These are phyloP conservation scores for Podospora tetraspora DNA, from an alignment of 495 filamentous ascomycete species.

Conservation along the genomic window DNA sequence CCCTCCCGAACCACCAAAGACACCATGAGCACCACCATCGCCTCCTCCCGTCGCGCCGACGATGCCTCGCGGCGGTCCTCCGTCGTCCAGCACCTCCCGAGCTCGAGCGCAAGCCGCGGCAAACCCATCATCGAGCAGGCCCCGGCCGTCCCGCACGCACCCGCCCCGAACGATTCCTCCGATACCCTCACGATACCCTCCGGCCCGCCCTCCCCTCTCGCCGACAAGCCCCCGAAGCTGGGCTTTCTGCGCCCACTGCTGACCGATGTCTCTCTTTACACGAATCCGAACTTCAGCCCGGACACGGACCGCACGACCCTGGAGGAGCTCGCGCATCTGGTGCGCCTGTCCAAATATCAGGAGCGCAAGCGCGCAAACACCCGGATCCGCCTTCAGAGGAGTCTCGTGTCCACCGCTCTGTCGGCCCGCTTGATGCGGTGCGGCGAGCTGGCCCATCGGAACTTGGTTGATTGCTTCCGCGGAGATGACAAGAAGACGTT, in stretches of 20 bases:
- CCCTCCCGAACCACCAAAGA: constrained; percentile 35
- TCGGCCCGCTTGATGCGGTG: constrained; percentile 74
- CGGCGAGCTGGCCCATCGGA: constrained; percentile 71
- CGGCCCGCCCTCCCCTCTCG: constrained; percentile 14
- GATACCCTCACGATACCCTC: constrained; percentile 22
- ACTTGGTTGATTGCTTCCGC: constrained; percentile 81
- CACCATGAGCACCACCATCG: constrained; percentile 29
- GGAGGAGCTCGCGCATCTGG: constrained; percentile 65
- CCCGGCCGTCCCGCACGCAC: constrained; percentile 22
- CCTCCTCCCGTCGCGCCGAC: constrained; percentile 31
- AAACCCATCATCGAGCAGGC: constrained; percentile 45
- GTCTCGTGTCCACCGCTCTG: constrained; percentile 66
- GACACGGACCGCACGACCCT: constrained; percentile 55
- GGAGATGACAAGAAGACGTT: constrained; percentile 88
- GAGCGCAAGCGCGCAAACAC: constrained; percentile 64
- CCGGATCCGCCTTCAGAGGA: constrained; percentile 60
- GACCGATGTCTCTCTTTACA: constrained; percentile 48
- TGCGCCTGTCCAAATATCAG: constrained; percentile 66
- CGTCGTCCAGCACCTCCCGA: constrained; percentile 31
- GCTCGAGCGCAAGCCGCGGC: constrained; percentile 31
- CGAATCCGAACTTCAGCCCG: constrained; percentile 42
- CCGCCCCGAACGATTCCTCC: constrained; percentile 23
- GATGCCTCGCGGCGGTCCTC: constrained; percentile 34
- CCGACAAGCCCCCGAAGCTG: constrained; percentile 26
- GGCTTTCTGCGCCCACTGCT: constrained; percentile 41